A percentile compares a stretch with the other conserved stretches of the same genome.
These are phyloP conservation scores for Pseudogymnoascus verrucosus DNA, from an alignment of 2,329 filamentous ascomycete species.

Conservation along the genomic window DNA sequence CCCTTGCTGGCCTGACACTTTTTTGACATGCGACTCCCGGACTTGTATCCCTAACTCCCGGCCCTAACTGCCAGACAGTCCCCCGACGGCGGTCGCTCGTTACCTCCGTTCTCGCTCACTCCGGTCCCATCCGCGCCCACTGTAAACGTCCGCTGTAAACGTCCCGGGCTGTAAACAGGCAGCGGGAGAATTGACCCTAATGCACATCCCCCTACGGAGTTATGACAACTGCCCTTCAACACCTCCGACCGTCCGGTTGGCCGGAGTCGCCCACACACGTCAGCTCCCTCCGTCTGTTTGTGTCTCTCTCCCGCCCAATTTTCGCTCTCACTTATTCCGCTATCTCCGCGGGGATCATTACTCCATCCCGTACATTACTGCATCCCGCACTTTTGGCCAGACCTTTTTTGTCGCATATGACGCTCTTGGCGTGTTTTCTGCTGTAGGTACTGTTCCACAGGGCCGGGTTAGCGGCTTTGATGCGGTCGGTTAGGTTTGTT, in stretches of 20 bases:
- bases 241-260: slow-evolving; percentile 7
- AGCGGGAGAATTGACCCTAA: background rate
- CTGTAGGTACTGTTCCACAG: background rate
- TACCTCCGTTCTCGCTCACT: background rate
- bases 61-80: background rate
- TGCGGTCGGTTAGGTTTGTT: slow-evolving; percentile 4
- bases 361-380: background rate
- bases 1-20: background rate
- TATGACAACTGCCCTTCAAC: background rate
- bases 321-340: background rate
- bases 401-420: background rate
- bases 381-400: background rate
- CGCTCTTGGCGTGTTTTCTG: background rate
- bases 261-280: slow-evolving; percentile 12
- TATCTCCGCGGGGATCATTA: background rate
- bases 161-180: background rate
- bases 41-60: slow-evolving; percentile 1
- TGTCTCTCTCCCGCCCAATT: background rate
- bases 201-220: background rate
- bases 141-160: background rate
- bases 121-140: background rate
- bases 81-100: background rate
- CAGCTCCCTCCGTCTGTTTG: background rate
- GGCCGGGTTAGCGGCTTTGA: background rate
- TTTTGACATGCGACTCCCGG: background rate